Base-by-base conservation (phyloP, 2,329 filamentous ascomycete species). In the Xylaria sp. region DNA sequence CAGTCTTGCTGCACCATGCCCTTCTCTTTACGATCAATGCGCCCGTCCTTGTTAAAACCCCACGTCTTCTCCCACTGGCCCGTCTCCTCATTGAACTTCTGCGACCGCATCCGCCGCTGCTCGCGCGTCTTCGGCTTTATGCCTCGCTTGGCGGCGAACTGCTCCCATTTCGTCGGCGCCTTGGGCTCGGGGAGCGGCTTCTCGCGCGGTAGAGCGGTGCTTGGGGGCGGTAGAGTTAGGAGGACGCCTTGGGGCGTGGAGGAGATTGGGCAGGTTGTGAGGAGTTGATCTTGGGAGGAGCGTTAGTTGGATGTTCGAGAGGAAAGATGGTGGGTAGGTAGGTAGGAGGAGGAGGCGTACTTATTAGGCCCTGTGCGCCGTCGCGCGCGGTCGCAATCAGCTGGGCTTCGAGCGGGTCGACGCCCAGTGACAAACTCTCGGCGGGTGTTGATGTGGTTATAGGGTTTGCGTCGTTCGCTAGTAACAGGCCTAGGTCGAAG, bases 121-220 rank as follows among this genome's bases (percentile, higher is more conserved):
- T 96, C 94, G 74, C 92, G 89, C 74, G 89, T 92, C 88, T 94
- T 97, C 82, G 90, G 90, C 84, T 92, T 93, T 83, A 99, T 98
- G 65, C 96, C 96, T 87, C 98, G 97, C 89, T 97, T 97, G 81
- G 90, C 92, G 55, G 96, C 96, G 84, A 99, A 99, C 78, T 91
- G 89, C 85, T 97, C 91, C 96, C 96, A 99, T 81, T 94, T 97
- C 68, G 95, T 98, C 74, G 91, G 91, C 66, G 91, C 85, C 83
- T 94, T 96, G 74, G 90, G 88, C 65, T 89, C 87, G 0, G 96
- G 96, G 9, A 98, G 85, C 10, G 94, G 93, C 83, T 99, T 98
- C 84, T 98, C 94, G 75, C 96, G 92, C 28, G 96, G 96, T 3
- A 98, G 86, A 0, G 85, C 81, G 1, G 92, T 97, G 23, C 87